phyloP scores from a whole-genome alignment of 257 asterid genomes.

The Salvia splendens region DNA sequence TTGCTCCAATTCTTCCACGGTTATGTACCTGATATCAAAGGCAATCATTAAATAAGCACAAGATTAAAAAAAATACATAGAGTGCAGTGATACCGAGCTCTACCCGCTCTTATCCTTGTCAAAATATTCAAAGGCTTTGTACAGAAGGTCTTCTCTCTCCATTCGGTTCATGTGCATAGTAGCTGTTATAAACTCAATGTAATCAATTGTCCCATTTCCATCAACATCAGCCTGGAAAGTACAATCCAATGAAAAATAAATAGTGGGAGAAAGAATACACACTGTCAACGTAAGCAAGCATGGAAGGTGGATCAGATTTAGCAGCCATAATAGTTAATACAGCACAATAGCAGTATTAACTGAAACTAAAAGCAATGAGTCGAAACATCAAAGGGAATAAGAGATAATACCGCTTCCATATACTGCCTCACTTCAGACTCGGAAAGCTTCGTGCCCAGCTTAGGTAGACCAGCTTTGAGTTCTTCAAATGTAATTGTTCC shows the following conservation, averaged over 20 bases:
- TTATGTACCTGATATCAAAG: conserved; percentile 57
- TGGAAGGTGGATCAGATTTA: background rate
- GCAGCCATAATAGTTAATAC: background rate
- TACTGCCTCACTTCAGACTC: conserved; percentile 91
- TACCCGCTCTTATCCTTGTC: conserved; percentile 97
- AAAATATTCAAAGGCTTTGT: conserved; percentile 84
- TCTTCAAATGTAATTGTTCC: conserved; percentile 94
- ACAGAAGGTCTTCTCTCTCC: conserved; percentile 86
- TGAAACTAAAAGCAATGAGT: conserved; percentile 13
- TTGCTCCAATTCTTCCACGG: conserved; percentile 84
- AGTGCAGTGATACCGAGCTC: conserved; percentile 21
- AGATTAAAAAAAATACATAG: conserved; percentile 6
- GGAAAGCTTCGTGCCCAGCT: conserved; percentile 88
- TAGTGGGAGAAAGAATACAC: background rate
- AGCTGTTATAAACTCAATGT: conserved; percentile 85
- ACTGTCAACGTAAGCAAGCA: background rate
- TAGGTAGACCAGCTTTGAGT: conserved; percentile 85
- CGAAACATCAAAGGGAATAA: conserved; percentile 12
- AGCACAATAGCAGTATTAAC: conserved; percentile 2
- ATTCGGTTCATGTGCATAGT: conserved; percentile 95
- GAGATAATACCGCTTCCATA: conserved; percentile 83
- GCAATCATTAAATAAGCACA: conserved; percentile 29
- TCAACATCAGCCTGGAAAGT: conserved; percentile 81
- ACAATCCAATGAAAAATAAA: background rate
- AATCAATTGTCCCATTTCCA: conserved; percentile 86